Conservation (phyloP, 2,329 filamentous ascomycete species). For the Epichloe hybrida region DNA sequence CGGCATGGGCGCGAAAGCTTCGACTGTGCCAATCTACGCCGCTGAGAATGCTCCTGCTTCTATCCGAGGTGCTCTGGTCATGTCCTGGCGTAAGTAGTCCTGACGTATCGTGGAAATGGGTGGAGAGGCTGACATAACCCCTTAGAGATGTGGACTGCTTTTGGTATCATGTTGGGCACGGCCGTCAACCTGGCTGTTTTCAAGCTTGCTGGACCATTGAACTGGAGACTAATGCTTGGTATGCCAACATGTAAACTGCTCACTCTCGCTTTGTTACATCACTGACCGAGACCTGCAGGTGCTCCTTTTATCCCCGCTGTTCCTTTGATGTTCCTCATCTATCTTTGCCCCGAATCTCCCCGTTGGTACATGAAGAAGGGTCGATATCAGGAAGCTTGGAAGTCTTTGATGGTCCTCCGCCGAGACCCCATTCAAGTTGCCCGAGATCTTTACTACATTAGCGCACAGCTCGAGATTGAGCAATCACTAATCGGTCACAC, state of each 20-base stretch:
- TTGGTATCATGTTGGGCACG: constrained; percentile 34
- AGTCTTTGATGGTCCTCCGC: constrained; percentile 36
- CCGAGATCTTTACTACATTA: constrained; percentile 44
- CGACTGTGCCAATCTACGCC: constrained; percentile 57
- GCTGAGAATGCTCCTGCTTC: constrained; percentile 57
- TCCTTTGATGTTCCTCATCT: constrained; percentile 39
- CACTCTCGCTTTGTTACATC: rapidly evolving
- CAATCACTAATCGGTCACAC: constrained; percentile 23
- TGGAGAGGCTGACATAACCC: not conserved
- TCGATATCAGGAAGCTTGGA: constrained; percentile 45
- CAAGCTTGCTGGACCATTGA: constrained; percentile 12
- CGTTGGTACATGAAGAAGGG: constrained; percentile 54
- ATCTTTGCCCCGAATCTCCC: constrained; percentile 50
- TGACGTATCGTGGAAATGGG: too few relatives aligned
- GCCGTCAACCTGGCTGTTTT: constrained; percentile 21
- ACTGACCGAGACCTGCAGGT: not conserved
- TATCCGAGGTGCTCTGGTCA: constrained; percentile 62
- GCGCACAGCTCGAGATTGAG: constrained; percentile 29
- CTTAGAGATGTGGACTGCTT: constrained; percentile 49
- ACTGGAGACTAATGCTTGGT: constrained; percentile 35
- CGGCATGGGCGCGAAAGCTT: constrained; percentile 53
- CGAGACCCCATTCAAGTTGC: constrained; percentile 41
- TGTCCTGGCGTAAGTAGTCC: constrained; percentile 48
- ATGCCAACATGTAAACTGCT: not conserved
- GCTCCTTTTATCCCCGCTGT: constrained; percentile 48